These are phyloP conservation scores for Scytalidium lignicola DNA, from an alignment of 2,329 filamentous ascomycete species.

Conservation along the genomic window DNA sequence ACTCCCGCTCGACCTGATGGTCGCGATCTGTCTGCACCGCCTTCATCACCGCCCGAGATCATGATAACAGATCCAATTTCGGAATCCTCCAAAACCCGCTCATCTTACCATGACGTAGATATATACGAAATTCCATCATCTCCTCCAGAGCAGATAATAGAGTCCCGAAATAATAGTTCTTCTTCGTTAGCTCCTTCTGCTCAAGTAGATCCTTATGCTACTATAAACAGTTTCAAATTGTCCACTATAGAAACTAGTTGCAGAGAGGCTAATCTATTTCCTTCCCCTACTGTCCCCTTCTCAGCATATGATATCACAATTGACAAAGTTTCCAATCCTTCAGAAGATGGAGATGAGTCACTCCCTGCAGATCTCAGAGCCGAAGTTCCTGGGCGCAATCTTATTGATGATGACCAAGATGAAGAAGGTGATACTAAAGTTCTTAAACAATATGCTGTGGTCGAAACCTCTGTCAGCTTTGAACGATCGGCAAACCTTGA, in stretches of 20 bases:
- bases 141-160: slow-evolving; percentile 11
- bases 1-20: slow-evolving; percentile 43
- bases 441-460: not conserved
- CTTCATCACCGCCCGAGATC: slow-evolving; percentile 54
- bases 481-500: not conserved
- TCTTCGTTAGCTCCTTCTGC: slow-evolving; percentile 13
- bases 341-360: not conserved
- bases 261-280: not conserved
- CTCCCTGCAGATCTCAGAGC: not conserved
- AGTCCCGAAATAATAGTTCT: not conserved
- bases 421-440: not conserved
- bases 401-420: not conserved
- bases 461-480: not conserved
- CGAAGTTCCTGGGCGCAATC: too few species aligned
- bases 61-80: slow-evolving; percentile 45
- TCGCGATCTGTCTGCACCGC: slow-evolving; percentile 45
- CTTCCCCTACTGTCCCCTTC: not conserved
- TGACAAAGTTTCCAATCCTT: not conserved
- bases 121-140: slow-evolving; percentile 15
- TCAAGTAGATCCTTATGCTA: slow-evolving; percentile 15
- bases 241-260: slow-evolving; percentile 11
- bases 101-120: slow-evolving; percentile 36
- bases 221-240: slow-evolving; percentile 7
- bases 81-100: slow-evolving; percentile 44
- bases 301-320: not conserved